phyloP scores from a whole-genome alignment of 2,329 filamentous ascomycete species.

The Exutisphaerella laricina region DNA sequence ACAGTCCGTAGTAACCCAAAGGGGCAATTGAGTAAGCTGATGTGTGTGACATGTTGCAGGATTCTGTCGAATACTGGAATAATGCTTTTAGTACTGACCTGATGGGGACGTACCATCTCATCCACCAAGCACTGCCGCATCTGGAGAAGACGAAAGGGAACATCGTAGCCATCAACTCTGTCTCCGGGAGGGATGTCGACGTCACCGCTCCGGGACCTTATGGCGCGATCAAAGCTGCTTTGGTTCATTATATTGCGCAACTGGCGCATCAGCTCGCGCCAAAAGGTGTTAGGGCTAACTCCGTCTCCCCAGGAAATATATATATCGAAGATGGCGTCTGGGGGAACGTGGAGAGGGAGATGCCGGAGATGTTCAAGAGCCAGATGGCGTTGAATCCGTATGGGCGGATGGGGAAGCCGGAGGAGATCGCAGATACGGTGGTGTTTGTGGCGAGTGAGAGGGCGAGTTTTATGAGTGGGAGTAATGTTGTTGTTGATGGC shows the following conservation, averaged over 20 bases:
- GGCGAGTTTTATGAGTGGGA: constrained; percentile 28
- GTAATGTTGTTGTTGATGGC: constrained; percentile 31
- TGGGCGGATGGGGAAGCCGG: constrained; percentile 44
- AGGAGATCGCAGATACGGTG: constrained; percentile 47
- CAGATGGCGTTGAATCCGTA: constrained; percentile 36
- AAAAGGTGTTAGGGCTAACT: constrained; percentile 36
- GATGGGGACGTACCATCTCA: constrained; percentile 31
- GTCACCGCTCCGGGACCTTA: constrained; percentile 36
- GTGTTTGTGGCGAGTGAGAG: constrained; percentile 37
- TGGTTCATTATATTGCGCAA: constrained; percentile 36
- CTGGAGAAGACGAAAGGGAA: constrained; percentile 34
- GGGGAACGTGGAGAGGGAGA: constrained; percentile 31
- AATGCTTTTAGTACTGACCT: constrained; percentile 33
- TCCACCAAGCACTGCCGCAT: constrained; percentile 32
- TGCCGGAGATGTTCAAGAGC: constrained; percentile 30
- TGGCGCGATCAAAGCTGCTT: constrained; percentile 34
- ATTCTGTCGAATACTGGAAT: constrained; percentile 20
- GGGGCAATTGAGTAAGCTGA: not conserved
- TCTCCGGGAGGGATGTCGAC: constrained; percentile 35
- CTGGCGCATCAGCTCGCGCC: constrained; percentile 34
- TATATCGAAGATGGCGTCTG: constrained; percentile 35
- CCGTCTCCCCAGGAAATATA: constrained; percentile 33
- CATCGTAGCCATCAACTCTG: constrained; percentile 35
- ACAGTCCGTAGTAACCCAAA: not conserved
- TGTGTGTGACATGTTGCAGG: not conserved